Conservation (phyloP, 352 stramenopile genomes). For the Phytophthora citricola region DNA sequence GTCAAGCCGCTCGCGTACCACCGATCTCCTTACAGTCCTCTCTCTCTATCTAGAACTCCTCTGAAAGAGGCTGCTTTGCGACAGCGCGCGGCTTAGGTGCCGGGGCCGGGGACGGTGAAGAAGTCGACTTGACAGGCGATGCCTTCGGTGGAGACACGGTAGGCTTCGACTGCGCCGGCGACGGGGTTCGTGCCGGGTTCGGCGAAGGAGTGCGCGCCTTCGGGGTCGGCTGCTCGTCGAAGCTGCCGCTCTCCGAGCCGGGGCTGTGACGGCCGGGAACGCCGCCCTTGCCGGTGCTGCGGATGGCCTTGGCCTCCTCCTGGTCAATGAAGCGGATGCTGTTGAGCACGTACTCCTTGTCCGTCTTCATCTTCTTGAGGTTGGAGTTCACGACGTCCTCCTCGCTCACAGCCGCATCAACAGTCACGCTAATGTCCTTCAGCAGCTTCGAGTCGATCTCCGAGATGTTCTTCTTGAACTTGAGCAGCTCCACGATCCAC, state of each 20-base stretch:
- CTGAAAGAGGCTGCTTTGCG: slow-evolving; percentile 36
- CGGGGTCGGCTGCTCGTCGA: slow-evolving; percentile 39
- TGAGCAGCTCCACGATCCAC: slow-evolving; percentile 89
- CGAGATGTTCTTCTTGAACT: slow-evolving; percentile 87
- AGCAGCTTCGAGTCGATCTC: slow-evolving; percentile 79
- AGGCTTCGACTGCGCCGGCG: slow-evolving; percentile 25
- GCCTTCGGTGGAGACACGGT: slow-evolving; percentile 24
- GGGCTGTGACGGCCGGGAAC: slow-evolving; percentile 51
- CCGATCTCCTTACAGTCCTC: slow-evolving; percentile 28
- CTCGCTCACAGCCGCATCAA: slow-evolving; percentile 61
- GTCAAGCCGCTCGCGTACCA: slow-evolving; percentile 35
- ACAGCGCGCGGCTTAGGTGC: slow-evolving; percentile 31
- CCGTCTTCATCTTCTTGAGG: slow-evolving; percentile 87
- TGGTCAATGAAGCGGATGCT: slow-evolving; percentile 91
- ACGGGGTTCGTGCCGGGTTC: slow-evolving; percentile 27
- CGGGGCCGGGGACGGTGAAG: slow-evolving; percentile 25
- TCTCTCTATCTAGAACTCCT: slow-evolving; percentile 56
- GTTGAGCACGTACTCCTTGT: slow-evolving; percentile 92
- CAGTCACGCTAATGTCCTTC: slow-evolving; percentile 63
- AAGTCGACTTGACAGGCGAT: slow-evolving; percentile 22
- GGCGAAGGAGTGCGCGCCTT: slow-evolving; percentile 28
- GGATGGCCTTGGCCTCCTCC: slow-evolving; percentile 89
- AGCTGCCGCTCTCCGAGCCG: slow-evolving; percentile 66
- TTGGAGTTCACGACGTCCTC: slow-evolving; percentile 70
- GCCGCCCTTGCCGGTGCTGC: slow-evolving; percentile 74